Evolutionary conservation across 768 basidiomycete genomes (phyloP).

Genomic region (Termitomyces sp.): DNA sequence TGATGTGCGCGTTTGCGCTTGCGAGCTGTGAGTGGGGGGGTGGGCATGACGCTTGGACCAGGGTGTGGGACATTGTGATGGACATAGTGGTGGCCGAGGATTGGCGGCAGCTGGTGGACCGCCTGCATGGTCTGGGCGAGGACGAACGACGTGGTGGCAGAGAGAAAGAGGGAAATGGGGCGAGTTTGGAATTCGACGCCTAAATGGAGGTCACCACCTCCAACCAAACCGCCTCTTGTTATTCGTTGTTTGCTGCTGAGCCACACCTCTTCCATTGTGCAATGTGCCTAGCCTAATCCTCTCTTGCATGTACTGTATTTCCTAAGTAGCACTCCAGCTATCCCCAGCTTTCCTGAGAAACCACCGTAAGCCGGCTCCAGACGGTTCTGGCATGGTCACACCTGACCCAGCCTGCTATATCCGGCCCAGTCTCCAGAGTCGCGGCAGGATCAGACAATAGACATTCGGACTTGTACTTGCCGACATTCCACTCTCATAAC

Average conservation of each 20-base stretch:
- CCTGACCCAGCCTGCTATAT: conserved; percentile 12
- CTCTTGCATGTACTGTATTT: background rate
- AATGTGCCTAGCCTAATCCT: background rate
- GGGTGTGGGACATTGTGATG: conserved; percentile 45
- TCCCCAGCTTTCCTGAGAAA: background rate
- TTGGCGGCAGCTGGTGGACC: conserved; percentile 62
- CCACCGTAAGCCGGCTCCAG: background rate
- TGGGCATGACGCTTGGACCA: conserved; percentile 66
- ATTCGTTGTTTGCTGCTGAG: conserved; percentile 34
- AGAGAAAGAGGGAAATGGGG: conserved; percentile 28
- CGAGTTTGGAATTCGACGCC: conserved; percentile 37
- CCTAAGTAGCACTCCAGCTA: background rate
- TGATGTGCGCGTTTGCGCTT: conserved; percentile 84
- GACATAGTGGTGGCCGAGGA: conserved; percentile 67
- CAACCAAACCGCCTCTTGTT: conserved; percentile 27
- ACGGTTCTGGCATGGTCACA: conserved; percentile 14
- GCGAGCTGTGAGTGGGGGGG: conserved; percentile 70
- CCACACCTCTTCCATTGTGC: conserved; percentile 19
- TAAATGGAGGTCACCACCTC: conserved; percentile 40
- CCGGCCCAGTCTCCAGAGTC: conserved; percentile 4
- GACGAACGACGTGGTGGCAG: conserved; percentile 55
- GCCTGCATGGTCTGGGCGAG: conserved; percentile 64
- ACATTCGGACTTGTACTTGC: conserved; percentile 18
- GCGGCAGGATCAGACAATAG: conserved; percentile 13
- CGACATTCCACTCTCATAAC: conserved; percentile 1